These are phyloP conservation scores for Pseudisothecium myosuroides DNA, from an alignment of 225 moss, liverwort and hornwort genomes.

Conservation along the genomic window DNA sequence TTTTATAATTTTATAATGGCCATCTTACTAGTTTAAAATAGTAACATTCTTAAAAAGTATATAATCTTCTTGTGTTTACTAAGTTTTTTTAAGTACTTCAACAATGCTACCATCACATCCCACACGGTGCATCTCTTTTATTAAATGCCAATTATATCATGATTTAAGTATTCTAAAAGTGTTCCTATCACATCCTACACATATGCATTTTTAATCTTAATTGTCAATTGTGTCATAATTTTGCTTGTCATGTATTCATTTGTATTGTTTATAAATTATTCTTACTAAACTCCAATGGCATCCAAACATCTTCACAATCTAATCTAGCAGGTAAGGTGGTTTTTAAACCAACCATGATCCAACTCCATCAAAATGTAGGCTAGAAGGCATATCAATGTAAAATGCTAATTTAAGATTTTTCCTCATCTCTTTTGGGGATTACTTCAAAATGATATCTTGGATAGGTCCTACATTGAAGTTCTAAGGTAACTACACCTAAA, in stretches of 20 bases:
- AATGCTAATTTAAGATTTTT: not conserved
- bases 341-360: not conserved
- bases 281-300: not conserved
- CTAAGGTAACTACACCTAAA: too few relatives aligned
- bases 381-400: too few relatives aligned
- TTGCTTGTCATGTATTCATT: not conserved
- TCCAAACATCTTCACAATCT: not conserved
- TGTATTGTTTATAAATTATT: not conserved
- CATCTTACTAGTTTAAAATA: too few relatives aligned
- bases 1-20: too few relatives aligned
- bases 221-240: not conserved
- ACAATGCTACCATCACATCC: not conserved
- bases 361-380: not conserved
- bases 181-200: not conserved
- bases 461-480: not conserved
- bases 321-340: not conserved
- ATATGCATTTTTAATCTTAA: not conserved
- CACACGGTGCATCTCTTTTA: not conserved
- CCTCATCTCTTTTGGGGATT: too few relatives aligned
- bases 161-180: not conserved
- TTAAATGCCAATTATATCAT: not conserved
- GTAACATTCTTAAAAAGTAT: not conserved
- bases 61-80: rapidly evolving
- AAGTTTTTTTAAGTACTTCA: not conserved
- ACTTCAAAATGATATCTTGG: not conserved